These are phyloP conservation scores for Nemania diffusa DNA, from an alignment of 2,329 filamentous ascomycete genomes.

Conservation along the genomic window DNA sequence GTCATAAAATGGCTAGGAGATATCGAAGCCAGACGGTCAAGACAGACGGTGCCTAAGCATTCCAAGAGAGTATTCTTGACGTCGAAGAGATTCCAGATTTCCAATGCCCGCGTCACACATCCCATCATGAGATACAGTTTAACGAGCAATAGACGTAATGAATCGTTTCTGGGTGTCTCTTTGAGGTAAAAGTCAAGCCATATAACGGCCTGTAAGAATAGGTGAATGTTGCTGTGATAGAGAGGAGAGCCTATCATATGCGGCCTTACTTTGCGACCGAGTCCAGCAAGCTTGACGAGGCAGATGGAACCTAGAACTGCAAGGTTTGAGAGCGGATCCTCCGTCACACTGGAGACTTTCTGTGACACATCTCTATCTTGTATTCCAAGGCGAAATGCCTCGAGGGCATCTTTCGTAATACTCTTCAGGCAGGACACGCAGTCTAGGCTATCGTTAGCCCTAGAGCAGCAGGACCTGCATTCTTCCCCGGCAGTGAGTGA, in stretches of 20 bases:
- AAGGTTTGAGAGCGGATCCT: constrained; percentile 43
- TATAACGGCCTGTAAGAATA: constrained; percentile 60
- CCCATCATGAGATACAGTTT: constrained; percentile 64
- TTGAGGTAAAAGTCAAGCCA: constrained; percentile 62
- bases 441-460: neutral
- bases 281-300: constrained; percentile 44
- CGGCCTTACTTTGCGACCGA: constrained; percentile 15
- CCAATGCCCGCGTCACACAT: constrained; percentile 58
- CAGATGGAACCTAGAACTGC: constrained; percentile 44
- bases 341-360: constrained; percentile 21
- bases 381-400: constrained; percentile 37
- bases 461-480: constrained; percentile 35
- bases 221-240: constrained; percentile 40
- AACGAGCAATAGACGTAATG: constrained; percentile 61
- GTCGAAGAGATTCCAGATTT: constrained; percentile 62
- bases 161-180: constrained; percentile 57
- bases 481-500: constrained; percentile 12
- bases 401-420: constrained; percentile 39
- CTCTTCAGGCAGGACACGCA: constrained; percentile 42
- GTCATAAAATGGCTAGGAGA: constrained; percentile 57
- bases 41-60: constrained; percentile 64
- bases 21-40: constrained; percentile 65
- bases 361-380: constrained; percentile 30
- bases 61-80: constrained; percentile 69
- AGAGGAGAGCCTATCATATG: constrained; percentile 38